These are phyloP conservation scores for Tolypocladium capitatum DNA, from an alignment of 2,329 filamentous ascomycete genomes.

Conservation along the genomic window DNA sequence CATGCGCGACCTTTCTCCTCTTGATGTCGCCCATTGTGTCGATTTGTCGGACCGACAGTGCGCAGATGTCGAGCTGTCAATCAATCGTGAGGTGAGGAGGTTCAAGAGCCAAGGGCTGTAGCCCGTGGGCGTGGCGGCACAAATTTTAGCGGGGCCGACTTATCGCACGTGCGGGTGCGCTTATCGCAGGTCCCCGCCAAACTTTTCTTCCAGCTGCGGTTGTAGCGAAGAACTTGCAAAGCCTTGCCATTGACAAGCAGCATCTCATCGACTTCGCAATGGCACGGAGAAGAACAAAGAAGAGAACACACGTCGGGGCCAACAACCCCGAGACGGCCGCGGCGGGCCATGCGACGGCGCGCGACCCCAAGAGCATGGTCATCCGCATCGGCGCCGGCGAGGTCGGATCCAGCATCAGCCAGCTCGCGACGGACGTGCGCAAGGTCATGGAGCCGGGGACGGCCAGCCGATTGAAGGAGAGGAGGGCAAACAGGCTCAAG, in stretches of 20 bases:
- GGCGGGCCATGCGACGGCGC: slow-evolving; percentile 47
- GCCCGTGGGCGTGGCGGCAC: slow-evolving; percentile 7
- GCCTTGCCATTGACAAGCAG: slow-evolving; percentile 1
- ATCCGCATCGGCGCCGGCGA: slow-evolving; percentile 92
- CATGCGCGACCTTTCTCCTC: slow-evolving; percentile 26
- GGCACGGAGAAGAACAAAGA: slow-evolving; percentile 74
- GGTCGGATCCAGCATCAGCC: slow-evolving; percentile 80
- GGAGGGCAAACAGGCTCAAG: slow-evolving; percentile 72
- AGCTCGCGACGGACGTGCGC: slow-evolving; percentile 83
- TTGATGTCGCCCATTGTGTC: slow-evolving; percentile 23
- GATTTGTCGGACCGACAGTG: not conserved
- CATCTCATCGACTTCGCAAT: slow-evolving; percentile 31
- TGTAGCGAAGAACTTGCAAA: not conserved
- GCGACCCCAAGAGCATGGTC: slow-evolving; percentile 90
- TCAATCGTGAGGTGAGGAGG: not conserved
- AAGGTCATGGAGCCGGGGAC: slow-evolving; percentile 94
- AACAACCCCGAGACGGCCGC: slow-evolving; percentile 43
- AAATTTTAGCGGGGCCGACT: slow-evolving; percentile 20
- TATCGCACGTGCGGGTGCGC: slow-evolving; percentile 17
- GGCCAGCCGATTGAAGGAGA: slow-evolving; percentile 76
- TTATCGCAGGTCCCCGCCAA: slow-evolving; percentile 20
- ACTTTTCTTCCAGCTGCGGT: slow-evolving; percentile 23
- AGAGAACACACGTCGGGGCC: slow-evolving; percentile 69
- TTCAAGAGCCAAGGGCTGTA: not conserved
- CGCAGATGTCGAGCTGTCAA: not conserved